A percentile compares a stretch with the other conserved stretches of the same genome.
These are phyloP conservation scores for Vitis riparia DNA, from an alignment of 164 flowering plant species.

Conservation along the genomic window DNA sequence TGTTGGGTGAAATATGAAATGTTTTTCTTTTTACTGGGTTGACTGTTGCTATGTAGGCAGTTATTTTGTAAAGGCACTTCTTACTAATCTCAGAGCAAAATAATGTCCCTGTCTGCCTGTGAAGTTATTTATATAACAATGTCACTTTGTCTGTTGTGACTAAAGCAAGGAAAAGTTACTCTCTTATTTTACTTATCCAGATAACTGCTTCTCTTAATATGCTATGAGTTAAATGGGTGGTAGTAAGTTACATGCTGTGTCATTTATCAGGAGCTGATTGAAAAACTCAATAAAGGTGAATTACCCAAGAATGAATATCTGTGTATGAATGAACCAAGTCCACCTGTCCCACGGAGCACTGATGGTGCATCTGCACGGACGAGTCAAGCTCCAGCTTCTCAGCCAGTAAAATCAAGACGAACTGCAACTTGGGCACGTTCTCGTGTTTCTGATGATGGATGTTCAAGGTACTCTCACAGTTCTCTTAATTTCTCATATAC, in stretches of 20 bases:
- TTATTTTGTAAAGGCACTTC: not conserved
- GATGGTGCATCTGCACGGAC: slow-evolving; percentile 36
- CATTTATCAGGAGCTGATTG: slow-evolving; percentile 71
- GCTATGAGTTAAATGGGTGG: not conserved
- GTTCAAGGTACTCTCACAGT: slow-evolving; percentile 54
- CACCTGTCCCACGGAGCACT: slow-evolving; percentile 28
- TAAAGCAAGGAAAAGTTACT: not conserved
- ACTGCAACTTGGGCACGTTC: slow-evolving; percentile 91
- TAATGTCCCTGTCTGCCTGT: not conserved
- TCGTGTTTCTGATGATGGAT: slow-evolving; percentile 86
- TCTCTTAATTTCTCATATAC: not conserved
- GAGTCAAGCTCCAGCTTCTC: slow-evolving; percentile 44
- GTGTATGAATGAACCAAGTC: slow-evolving; percentile 67
- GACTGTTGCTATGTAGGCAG: not conserved
- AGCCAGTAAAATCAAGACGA: slow-evolving; percentile 60
- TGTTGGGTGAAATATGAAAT: not conserved
- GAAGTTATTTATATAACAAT: not conserved
- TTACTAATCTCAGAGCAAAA: not conserved
- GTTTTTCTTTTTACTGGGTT: not conserved
- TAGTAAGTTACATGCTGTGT: slow-evolving; percentile 1
- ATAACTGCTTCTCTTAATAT: not conserved
- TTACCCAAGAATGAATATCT: slow-evolving; percentile 73
- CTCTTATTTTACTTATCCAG: not conserved
- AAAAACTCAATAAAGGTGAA: slow-evolving; percentile 76
- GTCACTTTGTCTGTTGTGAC: not conserved